Evolutionary conservation across 2,329 filamentous ascomycete species (phyloP), one percentile per base, ranked within the genome.

Genomic region (Didymella segeticola): DNA sequence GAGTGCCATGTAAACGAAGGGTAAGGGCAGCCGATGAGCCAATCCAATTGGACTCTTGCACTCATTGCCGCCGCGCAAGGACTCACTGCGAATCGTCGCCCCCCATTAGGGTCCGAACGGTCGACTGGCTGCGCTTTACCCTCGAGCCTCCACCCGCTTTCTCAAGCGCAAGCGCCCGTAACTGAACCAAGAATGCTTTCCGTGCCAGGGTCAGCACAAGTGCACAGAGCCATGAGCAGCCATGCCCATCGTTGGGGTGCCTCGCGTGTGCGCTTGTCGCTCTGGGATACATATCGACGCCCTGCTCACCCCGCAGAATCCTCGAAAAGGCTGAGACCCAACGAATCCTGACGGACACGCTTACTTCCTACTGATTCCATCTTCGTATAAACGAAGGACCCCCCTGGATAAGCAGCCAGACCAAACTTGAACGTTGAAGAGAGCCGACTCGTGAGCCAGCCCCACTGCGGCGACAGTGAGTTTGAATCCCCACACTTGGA

Each of bases 91-190:
- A 74, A 73, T 73, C 63, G 64, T 57, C 64, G 39, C 64, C 64
- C 68, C 59, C 69, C 67, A 67, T 55, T 36, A 47, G 61, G 45
- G 36, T 62, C 49, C 53, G 60, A 63, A 65, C 58, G 69, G 64
- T 66, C 63, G 63, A 72, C 63, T 68, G 66, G 64, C 60, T 57
- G 60, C 58, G 61, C 62, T 64, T 61, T 58, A 56, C 51, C 57
- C 59, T 64, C 63, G 45, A 69, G 63, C 66, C 61, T 69, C 67
- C 62, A 67, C 65, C 68, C 66, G 65, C 60, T 65, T 56, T 57
- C 57, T 62, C 64, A 69, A 61, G 68, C 68, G 69, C 71, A 73
- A 72, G 71, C 72, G 72, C 72, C 64, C 69, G 68, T 58, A 60
- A 54, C 36, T 63, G 55, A 53, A 61, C 63, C 61, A 67, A 60